These are phyloP conservation scores for Echinochloa phyllopogon DNA, from an alignment of 176 grass and related monocot genomes.

Conservation along the genomic window DNA sequence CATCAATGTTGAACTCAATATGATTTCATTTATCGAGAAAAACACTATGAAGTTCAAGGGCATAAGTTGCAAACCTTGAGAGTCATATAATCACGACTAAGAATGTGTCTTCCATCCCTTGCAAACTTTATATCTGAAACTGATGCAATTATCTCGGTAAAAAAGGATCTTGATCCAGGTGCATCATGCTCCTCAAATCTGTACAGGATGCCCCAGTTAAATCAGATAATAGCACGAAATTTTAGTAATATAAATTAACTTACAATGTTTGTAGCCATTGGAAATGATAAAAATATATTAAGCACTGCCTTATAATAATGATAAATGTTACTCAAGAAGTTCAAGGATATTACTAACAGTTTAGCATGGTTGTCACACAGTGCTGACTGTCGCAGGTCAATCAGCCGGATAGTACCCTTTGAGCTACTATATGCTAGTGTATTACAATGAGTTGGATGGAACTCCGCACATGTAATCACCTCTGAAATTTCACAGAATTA, in stretches of 20 bases:
- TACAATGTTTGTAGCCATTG: conserved; percentile 14
- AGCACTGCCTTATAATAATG: conserved; percentile 30
- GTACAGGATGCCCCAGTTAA: conserved; percentile 30
- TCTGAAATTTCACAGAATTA: conserved; percentile 69
- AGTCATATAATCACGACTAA: conserved; percentile 98
- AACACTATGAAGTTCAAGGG: background rate
- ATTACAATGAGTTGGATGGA: conserved; percentile 88
- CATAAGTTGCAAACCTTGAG: conserved; percentile 67
- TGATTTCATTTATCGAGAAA: conserved; percentile 14
- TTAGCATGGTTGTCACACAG: conserved; percentile 87
- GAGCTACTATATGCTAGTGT: conserved; percentile 95
- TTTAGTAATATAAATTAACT: conserved; percentile 21
- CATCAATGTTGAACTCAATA: conserved; percentile 6
- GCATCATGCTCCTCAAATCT: conserved; percentile 92
- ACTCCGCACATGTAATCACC: conserved; percentile 95
- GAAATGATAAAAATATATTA: background rate
- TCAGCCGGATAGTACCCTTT: conserved; percentile 90
- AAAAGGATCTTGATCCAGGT: conserved; percentile 82
- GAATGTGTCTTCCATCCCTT: conserved; percentile 81
- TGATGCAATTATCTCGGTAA: conserved; percentile 94
- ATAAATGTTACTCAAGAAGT: conserved; percentile 47
- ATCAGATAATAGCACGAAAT: conserved; percentile 30
- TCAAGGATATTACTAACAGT: conserved; percentile 62
- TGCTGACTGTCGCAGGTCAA: conserved; percentile 90
- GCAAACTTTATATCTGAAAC: conserved; percentile 91